phyloP scores from a whole-genome alignment of 2,329 filamentous ascomycete genomes.

The Corynespora cassiicola region DNA sequence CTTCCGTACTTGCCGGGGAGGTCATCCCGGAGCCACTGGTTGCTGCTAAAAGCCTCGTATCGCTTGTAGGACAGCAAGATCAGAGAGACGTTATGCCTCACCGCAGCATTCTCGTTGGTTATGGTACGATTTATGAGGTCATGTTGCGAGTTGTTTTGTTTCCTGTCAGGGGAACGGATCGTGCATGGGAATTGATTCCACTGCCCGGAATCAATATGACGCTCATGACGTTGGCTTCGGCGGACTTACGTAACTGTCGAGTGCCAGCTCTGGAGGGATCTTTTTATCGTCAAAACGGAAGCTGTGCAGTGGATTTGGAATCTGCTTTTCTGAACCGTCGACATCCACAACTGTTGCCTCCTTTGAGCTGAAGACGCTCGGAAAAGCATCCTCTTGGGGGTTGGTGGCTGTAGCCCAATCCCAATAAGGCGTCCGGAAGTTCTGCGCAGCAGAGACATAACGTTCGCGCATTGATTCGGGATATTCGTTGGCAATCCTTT shows the following conservation, averaged over 20 bases:
- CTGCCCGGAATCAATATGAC: neutral
- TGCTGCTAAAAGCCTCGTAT: constrained; percentile 13
- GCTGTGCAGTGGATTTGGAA: constrained; percentile 12
- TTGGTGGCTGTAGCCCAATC: constrained; percentile 14
- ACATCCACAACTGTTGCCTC: constrained; percentile 8
- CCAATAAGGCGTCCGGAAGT: constrained; percentile 19
- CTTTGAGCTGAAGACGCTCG: constrained; percentile 10
- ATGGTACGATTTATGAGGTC: constrained; percentile 3
- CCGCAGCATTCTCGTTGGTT: constrained; percentile 8
- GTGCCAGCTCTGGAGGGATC: constrained; percentile 6
- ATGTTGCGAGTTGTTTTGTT: constrained; percentile 8
- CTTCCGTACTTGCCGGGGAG: constrained; percentile 7
- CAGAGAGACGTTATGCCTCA: constrained; percentile 12
- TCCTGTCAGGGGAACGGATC: constrained; percentile 5
- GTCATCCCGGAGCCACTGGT: constrained; percentile 6
- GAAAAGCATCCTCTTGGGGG: constrained; percentile 7
- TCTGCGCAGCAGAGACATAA: constrained; percentile 13
- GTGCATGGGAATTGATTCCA: constrained; percentile 10
- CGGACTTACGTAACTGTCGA: constrained; percentile 8
- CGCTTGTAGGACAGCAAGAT: constrained; percentile 11
- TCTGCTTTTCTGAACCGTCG: constrained; percentile 10
- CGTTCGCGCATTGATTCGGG: constrained; percentile 1
- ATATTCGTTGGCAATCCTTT: constrained; percentile 10
- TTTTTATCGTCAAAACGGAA: constrained; percentile 8
- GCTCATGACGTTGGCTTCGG: neutral